Evolutionary conservation across 306 rosid genomes (phyloP).

Genomic region (Lithocarpus polystachyus): DNA sequence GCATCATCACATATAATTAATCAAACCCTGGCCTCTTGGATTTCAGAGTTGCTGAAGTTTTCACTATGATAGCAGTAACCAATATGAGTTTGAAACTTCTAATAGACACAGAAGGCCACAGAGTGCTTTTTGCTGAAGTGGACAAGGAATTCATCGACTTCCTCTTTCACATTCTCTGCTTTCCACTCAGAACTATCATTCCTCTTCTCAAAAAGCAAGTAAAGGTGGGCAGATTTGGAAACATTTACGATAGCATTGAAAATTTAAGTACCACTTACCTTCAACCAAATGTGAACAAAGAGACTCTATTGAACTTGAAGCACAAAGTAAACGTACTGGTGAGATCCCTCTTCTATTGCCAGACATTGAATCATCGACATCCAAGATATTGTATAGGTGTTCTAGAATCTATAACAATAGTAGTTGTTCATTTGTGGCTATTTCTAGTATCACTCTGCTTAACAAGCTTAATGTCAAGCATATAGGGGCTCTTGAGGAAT

Average conservation of each 20-base stretch:
- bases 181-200: conserved; percentile 26
- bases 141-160: conserved; percentile 43
- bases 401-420: too few species aligned
- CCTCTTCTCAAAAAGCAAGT: conserved; percentile 17
- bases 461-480: conserved; percentile 18
- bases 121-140: conserved; percentile 45
- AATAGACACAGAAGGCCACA: conserved; percentile 22
- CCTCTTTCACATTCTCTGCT: conserved; percentile 27
- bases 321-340: neutral
- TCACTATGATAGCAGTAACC: too few species aligned
- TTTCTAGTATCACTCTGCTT: neutral
- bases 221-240: conserved; percentile 43
- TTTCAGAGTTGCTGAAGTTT: too few species aligned
- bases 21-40: too few species aligned
- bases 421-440: neutral
- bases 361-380: too few species aligned
- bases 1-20: too few species aligned
- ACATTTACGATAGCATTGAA: conserved; percentile 42
- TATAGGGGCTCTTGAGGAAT: neutral
- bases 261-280: conserved; percentile 32
- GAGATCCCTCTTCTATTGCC: too few species aligned
- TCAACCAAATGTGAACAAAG: neutral
- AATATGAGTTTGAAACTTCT: conserved; percentile 13
- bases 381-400: too few species aligned
- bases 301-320: conserved; percentile 23